phyloP scores from a whole-genome alignment of 2,329 filamentous ascomycete species.

The Zarea fungicola region DNA sequence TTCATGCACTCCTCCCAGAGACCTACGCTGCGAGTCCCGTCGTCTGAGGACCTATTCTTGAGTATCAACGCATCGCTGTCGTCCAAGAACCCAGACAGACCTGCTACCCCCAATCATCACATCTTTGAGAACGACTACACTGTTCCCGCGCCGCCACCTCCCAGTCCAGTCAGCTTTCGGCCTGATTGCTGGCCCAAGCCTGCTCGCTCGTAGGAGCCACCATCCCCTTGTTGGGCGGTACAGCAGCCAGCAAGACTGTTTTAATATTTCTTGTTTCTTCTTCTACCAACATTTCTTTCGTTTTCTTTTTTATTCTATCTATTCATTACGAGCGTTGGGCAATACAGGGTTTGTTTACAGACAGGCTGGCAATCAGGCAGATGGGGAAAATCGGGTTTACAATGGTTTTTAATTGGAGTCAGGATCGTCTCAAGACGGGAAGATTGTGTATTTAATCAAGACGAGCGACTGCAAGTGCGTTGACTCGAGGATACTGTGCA shows the following conservation, averaged over 20 bases:
- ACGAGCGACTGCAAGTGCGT: neutral
- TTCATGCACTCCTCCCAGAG: constrained; percentile 44
- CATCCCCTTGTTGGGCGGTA: too few relatives aligned
- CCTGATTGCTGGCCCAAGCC: constrained; percentile 48
- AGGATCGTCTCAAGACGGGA: neutral
- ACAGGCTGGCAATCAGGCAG: neutral
- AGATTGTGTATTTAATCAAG: neutral
- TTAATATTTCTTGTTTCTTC: too few relatives aligned
- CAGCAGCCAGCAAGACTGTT: too few relatives aligned
- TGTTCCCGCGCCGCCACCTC: constrained; percentile 60
- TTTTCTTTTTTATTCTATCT: neutral
- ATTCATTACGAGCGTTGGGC: constrained; percentile 1
- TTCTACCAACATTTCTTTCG: neutral
- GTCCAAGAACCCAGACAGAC: constrained; percentile 36
- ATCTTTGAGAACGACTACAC: constrained; percentile 56
- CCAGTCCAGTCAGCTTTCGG: constrained; percentile 58
- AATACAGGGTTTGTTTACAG: neutral
- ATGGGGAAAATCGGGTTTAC: neutral
- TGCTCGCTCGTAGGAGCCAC: constrained; percentile 23
- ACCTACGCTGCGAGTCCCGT: constrained; percentile 38
- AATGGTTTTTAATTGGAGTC: constrained; percentile 5
- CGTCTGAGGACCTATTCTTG: constrained; percentile 46
- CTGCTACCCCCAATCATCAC: constrained; percentile 42
- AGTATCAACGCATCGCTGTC: constrained; percentile 48
- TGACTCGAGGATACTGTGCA: neutral